phyloP scores from a whole-genome alignment of 345 rosid species.

The Eucalyptus cloeziana region DNA sequence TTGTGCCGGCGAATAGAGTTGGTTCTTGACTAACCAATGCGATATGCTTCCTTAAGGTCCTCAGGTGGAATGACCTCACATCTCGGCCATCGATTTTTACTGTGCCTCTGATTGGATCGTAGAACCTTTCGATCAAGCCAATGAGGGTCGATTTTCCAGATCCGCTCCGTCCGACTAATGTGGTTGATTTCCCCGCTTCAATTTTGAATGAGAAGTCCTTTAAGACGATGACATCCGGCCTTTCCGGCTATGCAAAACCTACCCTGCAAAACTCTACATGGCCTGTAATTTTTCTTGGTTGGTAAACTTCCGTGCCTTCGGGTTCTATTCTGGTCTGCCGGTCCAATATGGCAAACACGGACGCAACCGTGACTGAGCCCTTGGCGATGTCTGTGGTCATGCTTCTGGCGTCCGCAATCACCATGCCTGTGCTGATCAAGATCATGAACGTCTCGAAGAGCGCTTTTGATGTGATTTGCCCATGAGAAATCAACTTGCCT shows the following conservation, averaged over 20 bases:
- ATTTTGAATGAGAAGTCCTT: conserved; percentile 32
- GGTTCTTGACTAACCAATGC: conserved; percentile 79
- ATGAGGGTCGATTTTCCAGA: conserved; percentile 67
- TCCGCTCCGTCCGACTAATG: conserved; percentile 65
- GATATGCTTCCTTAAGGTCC: conserved; percentile 40
- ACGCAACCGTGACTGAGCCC: conserved; percentile 32
- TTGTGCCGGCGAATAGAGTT: conserved; percentile 45
- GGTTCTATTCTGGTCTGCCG: conserved; percentile 40
- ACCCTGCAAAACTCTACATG: conserved; percentile 26
- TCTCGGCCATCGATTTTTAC: conserved; percentile 45
- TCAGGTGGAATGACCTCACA: conserved; percentile 24
- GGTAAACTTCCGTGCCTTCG: conserved; percentile 28
- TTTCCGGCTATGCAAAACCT: conserved; percentile 46
- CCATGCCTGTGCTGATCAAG: conserved; percentile 38
- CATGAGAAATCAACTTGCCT: conserved; percentile 36
- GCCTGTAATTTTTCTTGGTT: conserved; percentile 23
- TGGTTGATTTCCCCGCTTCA: conserved; percentile 50
- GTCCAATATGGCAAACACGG: conserved; percentile 40
- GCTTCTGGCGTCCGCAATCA: conserved; percentile 55
- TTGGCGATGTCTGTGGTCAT: conserved; percentile 52
- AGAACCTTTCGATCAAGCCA: conserved; percentile 40
- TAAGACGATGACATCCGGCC: conserved; percentile 36
- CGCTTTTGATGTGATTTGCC: conserved; percentile 25
- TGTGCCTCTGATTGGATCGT: conserved; percentile 37
- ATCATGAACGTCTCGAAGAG: conserved; percentile 49